A percentile compares a stretch with the other conserved stretches of the same genome.
Conservation (phyloP, 805 yeast genomes). For the Candida patagonica region DNA sequence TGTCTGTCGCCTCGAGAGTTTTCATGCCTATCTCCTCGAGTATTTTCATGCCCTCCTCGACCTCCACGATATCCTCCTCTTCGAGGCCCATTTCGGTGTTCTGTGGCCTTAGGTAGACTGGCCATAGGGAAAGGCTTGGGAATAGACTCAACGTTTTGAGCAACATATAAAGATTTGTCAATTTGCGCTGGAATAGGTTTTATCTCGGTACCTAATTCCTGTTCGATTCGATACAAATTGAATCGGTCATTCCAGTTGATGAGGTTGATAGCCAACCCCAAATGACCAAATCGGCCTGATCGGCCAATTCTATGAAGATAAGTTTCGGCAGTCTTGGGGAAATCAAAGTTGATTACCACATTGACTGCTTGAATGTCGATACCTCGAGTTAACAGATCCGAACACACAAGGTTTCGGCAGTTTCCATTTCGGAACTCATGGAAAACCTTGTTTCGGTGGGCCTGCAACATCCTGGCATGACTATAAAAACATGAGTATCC, state of each 20-base stretch:
- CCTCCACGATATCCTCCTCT: conserved; percentile 5
- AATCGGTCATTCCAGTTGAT: conserved; percentile 96
- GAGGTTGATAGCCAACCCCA: conserved; percentile 93
- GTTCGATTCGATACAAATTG: conserved; percentile 88
- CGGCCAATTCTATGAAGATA: conserved; percentile 98
- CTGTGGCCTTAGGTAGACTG: conserved; percentile 20
- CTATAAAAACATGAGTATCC: conserved; percentile 96
- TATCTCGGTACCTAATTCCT: conserved; percentile 94
- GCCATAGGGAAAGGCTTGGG: conserved; percentile 87
- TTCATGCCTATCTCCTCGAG: too few species aligned
- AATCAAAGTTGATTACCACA: conserved; percentile 95
- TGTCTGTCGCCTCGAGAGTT: conserved; percentile 5
- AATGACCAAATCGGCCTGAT: conserved; percentile 97
- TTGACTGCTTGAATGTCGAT: conserved; percentile 98
- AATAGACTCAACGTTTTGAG: conserved; percentile 46
- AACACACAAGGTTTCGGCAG: conserved; percentile 93
- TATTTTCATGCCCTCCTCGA: too few species aligned
- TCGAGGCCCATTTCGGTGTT: conserved; percentile 4
- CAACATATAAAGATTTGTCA: conserved; percentile 82
- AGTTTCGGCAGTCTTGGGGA: conserved; percentile 97
- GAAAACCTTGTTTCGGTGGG: conserved; percentile 94
- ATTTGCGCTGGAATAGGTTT: conserved; percentile 93
- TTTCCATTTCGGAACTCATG: conserved; percentile 98
- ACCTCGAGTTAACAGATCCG: conserved; percentile 95
- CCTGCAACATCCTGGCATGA: conserved; percentile 96